Percentiles rank a stretch among this genome's conserved stretches.
phyloP scores from a whole-genome alignment of 2,329 filamentous ascomycete species.

The Alternaria sp. region DNA sequence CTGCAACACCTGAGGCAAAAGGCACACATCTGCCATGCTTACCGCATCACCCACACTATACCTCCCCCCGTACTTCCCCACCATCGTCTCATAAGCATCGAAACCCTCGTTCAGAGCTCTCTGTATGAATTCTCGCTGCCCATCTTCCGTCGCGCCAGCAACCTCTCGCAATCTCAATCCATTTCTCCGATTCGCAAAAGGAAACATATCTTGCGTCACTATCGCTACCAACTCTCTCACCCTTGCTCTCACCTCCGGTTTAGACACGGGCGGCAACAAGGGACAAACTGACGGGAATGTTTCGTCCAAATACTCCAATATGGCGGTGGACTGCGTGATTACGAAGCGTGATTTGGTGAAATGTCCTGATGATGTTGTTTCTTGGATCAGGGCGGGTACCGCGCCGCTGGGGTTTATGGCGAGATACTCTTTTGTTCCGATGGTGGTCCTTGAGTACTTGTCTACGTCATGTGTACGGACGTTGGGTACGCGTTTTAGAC shows the following conservation, averaged over 20 bases:
- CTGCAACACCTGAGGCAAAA: slow-evolving; percentile 67
- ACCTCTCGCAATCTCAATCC: slow-evolving; percentile 59
- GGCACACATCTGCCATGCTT: slow-evolving; percentile 66
- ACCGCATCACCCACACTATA: slow-evolving; percentile 66
- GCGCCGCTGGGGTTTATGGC: slow-evolving; percentile 60
- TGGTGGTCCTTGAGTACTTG: slow-evolving; percentile 58
- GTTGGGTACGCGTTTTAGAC: slow-evolving; percentile 55
- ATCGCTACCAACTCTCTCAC: slow-evolving; percentile 64
- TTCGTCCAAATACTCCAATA: not conserved
- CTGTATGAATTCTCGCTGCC: slow-evolving; percentile 4
- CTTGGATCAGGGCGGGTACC: slow-evolving; percentile 1
- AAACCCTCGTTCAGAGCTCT: slow-evolving; percentile 61
- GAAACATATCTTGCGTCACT: slow-evolving; percentile 66
- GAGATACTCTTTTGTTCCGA: slow-evolving; percentile 58
- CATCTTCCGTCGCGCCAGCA: slow-evolving; percentile 37
- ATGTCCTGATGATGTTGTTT: slow-evolving; percentile 60
- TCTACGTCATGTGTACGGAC: slow-evolving; percentile 63
- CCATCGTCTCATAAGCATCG: slow-evolving; percentile 63
- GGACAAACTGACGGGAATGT: not conserved
- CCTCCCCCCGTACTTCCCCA: slow-evolving; percentile 51
- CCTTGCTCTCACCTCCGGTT: slow-evolving; percentile 56
- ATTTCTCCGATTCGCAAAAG: slow-evolving; percentile 66
- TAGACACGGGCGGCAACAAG: slow-evolving; percentile 47
- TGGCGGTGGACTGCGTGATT: not conserved
- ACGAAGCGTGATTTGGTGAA: not conserved